phyloP scores from a whole-genome alignment of 306 rosid genomes.

The Myrica gale region DNA sequence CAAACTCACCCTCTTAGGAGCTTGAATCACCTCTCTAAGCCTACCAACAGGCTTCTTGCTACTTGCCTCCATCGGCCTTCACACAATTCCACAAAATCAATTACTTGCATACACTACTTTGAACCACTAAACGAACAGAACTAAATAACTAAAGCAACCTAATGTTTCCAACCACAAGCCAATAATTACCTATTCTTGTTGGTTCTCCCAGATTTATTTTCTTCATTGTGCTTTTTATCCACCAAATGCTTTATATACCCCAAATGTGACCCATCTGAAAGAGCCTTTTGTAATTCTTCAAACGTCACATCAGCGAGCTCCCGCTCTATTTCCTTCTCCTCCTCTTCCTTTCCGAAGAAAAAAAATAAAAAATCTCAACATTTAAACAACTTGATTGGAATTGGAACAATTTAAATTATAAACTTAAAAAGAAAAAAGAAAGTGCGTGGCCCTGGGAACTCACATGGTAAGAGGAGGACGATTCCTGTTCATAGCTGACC shows the following conservation, averaged over 20 bases:
- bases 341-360: not conserved
- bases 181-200: slow-evolving; percentile 73
- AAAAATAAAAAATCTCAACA: not conserved
- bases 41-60: slow-evolving; percentile 75
- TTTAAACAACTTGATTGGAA: not conserved
- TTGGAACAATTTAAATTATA: not conserved
- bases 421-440: not conserved
- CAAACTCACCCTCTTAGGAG: slow-evolving; percentile 65
- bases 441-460: not conserved
- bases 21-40: slow-evolving; percentile 70
- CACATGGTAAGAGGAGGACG: slow-evolving; percentile 35
- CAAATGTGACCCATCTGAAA: slow-evolving; percentile 59
- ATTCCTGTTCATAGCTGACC: slow-evolving; percentile 29
- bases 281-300: slow-evolving; percentile 84
- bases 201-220: slow-evolving; percentile 51
- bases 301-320: slow-evolving; percentile 79
- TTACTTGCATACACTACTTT: slow-evolving; percentile 13
- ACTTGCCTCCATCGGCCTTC: slow-evolving; percentile 90
- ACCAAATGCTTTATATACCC: slow-evolving; percentile 35
- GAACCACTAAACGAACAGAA: not conserved
- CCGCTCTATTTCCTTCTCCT: slow-evolving; percentile 75
- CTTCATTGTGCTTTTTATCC: slow-evolving; percentile 39
- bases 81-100: slow-evolving; percentile 19
- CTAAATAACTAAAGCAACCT: not conserved
- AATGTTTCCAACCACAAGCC: not conserved